Evolutionary conservation across 441 rosid genomes (phyloP), one percentile per base, ranked within the genome.

Genomic region (Pelargonium myrrhifolium): DNA sequence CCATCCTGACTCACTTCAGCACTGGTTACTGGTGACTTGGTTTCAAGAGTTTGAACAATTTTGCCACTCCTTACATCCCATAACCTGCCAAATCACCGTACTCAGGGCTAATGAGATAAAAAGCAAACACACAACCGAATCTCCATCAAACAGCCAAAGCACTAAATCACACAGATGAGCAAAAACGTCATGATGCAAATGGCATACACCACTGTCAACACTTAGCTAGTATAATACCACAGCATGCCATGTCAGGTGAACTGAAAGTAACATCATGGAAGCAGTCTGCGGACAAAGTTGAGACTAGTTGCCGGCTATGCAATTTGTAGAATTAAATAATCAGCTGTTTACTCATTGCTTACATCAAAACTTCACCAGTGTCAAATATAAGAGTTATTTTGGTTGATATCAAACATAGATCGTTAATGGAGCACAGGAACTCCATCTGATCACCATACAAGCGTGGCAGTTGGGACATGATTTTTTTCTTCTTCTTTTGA

Each of bases 1-100:
- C 95, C 96, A 80, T 89, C 95, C 76, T 72, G 97, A 75, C 98
- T 89, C 77, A 87, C 97, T 84, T 93, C 98, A 66, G 93, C 90
- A 77, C 95, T 89, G 45, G 98, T 93, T 63, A 90, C 97, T 21
- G 98, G 81, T 65, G 83, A 90, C 70, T 80, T 85, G 17, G 98
- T 93, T 74, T 89, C 97, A 47, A 93, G 85, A 37, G 93, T 90
- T 70, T 78, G 90, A 70, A 93, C 87, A 65, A 90, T 86, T 74
- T 86, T 77, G 45, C 93, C 94, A 76, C 89, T 93, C 81, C 96
- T 81, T 58, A 84, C 69, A 78, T 93, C 97, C 97, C 98, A 93
- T 69, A 93, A 78, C 81, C 98, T 93, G 77, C 49, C 71, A 12
- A 51, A 26, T 24, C 6, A 66, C 31, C 4, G 9, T 7, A 53